Evolutionary conservation across 805 yeast species (phyloP).

Genomic region (Hanseniaspora valbyensis): DNA sequence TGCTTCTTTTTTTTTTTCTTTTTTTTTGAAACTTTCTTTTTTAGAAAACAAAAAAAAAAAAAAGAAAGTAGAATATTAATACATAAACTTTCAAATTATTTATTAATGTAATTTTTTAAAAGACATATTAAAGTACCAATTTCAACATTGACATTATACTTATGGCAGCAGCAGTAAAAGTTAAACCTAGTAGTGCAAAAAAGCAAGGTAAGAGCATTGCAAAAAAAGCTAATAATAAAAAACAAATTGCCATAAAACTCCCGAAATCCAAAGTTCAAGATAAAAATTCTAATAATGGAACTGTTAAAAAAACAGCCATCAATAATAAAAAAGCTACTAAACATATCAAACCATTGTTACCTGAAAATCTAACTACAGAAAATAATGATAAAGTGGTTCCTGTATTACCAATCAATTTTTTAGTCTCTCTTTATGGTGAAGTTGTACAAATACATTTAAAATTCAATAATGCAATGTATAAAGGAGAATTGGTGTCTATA

Average conservation of each 20-base stretch:
- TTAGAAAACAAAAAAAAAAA: too few species aligned
- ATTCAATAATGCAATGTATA: conserved; percentile 83
- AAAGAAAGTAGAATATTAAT: too few species aligned
- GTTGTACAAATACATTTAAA: conserved; percentile 69
- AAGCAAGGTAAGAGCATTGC: not conserved
- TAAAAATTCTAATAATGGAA: not conserved
- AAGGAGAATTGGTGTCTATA: conserved; percentile 63
- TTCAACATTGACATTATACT: too few species aligned
- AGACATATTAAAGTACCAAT: too few species aligned
- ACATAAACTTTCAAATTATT: too few species aligned
- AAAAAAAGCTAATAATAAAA: not conserved
- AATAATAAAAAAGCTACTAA: not conserved
- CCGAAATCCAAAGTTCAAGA: conserved; percentile 3
- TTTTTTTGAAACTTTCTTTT: too few species aligned
- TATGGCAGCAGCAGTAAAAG: not conserved
- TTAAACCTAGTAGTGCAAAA: not conserved
- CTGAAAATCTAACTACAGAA: not conserved
- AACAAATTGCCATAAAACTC: conserved; percentile 1
- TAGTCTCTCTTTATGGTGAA: conserved; percentile 62
- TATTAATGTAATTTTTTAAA: too few species aligned
- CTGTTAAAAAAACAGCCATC: not conserved
- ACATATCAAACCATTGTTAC: not conserved
- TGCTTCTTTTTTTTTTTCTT: too few species aligned
- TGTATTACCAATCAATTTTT: conserved; percentile 80
- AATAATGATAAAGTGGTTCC: conserved; percentile 30